These are phyloP conservation scores for Rhizopus sp. DNA, from an alignment of 371 early-diverging fungal species.

Conservation along the genomic window DNA sequence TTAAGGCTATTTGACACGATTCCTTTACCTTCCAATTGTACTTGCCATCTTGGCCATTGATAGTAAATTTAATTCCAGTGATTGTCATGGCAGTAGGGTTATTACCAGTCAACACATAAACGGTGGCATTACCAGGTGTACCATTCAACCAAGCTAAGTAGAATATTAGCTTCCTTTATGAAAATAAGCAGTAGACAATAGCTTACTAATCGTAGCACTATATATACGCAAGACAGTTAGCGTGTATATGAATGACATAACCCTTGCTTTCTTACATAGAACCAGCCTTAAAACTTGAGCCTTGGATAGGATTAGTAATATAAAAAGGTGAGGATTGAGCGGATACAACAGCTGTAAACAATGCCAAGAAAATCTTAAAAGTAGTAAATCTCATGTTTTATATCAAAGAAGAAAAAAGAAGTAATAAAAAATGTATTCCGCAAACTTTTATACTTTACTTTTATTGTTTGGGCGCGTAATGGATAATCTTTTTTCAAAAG, in stretches of 20 bases:
- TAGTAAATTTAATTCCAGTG: conserved; percentile 12
- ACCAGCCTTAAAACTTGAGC: conserved; percentile 24
- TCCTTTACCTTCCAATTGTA: conserved; percentile 30
- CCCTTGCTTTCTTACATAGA: conserved; percentile 19
- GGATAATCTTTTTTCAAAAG: too few relatives aligned
- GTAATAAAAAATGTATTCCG: too few relatives aligned
- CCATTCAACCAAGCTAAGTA: conserved; percentile 32
- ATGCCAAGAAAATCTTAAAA: conserved; percentile 1
- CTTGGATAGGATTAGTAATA: conserved; percentile 28
- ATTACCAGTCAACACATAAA: conserved; percentile 24
- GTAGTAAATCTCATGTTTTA: too few relatives aligned
- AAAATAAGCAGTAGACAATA: neutral
- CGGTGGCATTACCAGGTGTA: conserved; percentile 14
- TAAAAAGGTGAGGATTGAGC: conserved; percentile 29
- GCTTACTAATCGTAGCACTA: conserved; percentile 20
- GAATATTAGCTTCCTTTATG: neutral
- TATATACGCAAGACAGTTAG: neutral
- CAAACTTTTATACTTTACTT: too few relatives aligned
- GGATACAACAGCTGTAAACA: conserved; percentile 13
- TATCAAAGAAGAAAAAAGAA: too few relatives aligned
- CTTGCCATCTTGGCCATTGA: conserved; percentile 21
- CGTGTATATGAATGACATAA: neutral
- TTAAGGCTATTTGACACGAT: conserved; percentile 8
- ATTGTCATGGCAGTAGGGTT: conserved; percentile 18
- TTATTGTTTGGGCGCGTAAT: too few relatives aligned